These are phyloP conservation scores for Russula ochroleuca DNA, from an alignment of 768 basidiomycete species.

Conservation along the genomic window DNA sequence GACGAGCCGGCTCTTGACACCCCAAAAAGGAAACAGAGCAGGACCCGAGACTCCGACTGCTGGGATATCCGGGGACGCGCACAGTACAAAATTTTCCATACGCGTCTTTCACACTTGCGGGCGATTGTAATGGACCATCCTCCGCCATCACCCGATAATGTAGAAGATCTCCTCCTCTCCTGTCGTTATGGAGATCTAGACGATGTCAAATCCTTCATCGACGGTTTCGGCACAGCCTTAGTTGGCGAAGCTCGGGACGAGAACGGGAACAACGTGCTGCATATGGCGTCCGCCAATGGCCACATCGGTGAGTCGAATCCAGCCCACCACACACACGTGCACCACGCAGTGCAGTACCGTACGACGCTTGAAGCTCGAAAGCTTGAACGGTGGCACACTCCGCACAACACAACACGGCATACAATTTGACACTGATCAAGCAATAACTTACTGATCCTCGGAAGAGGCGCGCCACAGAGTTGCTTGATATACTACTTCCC, in stretches of 20 bases:
- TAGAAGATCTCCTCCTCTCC: conserved; percentile 72
- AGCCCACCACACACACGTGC: not conserved
- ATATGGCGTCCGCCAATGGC: conserved; percentile 88
- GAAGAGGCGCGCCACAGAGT: conserved; percentile 52
- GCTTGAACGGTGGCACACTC: not conserved
- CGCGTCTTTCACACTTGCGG: not conserved
- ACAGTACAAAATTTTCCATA: not conserved
- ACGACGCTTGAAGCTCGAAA: not conserved
- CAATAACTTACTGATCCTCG: conserved; percentile 39
- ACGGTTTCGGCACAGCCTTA: conserved; percentile 48
- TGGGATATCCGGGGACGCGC: not conserved
- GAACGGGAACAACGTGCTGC: conserved; percentile 72
- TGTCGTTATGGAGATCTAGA: conserved; percentile 87
- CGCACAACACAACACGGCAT: not conserved
- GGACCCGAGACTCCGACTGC: not conserved
- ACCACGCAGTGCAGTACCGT: too few relatives aligned
- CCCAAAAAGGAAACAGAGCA: not conserved
- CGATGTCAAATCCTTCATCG: conserved; percentile 64
- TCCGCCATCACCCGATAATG: conserved; percentile 41
- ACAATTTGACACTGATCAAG: not conserved
- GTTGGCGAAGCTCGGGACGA: conserved; percentile 59
- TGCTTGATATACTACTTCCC: conserved; percentile 71
- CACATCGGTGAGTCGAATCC: conserved; percentile 59
- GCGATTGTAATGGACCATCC: conserved; percentile 15
- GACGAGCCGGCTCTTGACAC: not conserved